Conservation (phyloP, 495 filamentous ascomycete genomes). For the Daldinia decipiens region DNA sequence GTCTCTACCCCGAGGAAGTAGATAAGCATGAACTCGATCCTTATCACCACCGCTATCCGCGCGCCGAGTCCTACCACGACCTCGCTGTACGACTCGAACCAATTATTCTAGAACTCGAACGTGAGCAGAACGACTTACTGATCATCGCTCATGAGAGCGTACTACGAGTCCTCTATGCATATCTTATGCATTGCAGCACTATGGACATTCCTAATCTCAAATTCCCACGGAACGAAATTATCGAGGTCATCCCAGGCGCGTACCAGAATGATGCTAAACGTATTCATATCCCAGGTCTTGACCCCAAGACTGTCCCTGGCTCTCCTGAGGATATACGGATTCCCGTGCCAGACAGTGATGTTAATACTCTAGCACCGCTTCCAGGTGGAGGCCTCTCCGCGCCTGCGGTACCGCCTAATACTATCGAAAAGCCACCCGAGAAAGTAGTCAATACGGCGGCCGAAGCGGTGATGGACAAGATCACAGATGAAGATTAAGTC, state of each 20-base stretch:
- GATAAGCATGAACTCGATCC: conserved; percentile 93
- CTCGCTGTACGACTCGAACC: conserved; percentile 97
- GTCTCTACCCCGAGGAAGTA: conserved; percentile 87
- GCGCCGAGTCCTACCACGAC: conserved; percentile 99
- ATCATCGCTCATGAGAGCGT: conserved; percentile 99
- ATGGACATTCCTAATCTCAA: conserved; percentile 91
- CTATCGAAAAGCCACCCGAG: conserved; percentile 51
- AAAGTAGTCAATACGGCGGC: conserved; percentile 58
- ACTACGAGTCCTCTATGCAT: conserved; percentile 93
- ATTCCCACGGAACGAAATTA: conserved; percentile 96
- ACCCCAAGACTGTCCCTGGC: conserved; percentile 63
- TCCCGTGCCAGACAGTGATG: conserved; percentile 67
- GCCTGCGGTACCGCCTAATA: conserved; percentile 48
- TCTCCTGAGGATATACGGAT: conserved; percentile 88
- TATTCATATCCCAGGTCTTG: conserved; percentile 71
- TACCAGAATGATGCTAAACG: conserved; percentile 96
- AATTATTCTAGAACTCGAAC: conserved; percentile 96
- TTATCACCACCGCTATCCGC: conserved; percentile 95
- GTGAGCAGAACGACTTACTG: conserved; percentile 94
- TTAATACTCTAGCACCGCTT: conserved; percentile 36
- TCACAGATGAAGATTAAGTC: conserved; percentile 57
- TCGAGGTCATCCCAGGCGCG: conserved; percentile 97
- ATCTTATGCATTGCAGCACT: conserved; percentile 98
- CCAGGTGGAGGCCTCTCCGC: conserved; percentile 48
- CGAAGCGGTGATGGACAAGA: conserved; percentile 59